Conservation (phyloP, 2,329 filamentous ascomycete species). For the Epichloe festucae region DNA sequence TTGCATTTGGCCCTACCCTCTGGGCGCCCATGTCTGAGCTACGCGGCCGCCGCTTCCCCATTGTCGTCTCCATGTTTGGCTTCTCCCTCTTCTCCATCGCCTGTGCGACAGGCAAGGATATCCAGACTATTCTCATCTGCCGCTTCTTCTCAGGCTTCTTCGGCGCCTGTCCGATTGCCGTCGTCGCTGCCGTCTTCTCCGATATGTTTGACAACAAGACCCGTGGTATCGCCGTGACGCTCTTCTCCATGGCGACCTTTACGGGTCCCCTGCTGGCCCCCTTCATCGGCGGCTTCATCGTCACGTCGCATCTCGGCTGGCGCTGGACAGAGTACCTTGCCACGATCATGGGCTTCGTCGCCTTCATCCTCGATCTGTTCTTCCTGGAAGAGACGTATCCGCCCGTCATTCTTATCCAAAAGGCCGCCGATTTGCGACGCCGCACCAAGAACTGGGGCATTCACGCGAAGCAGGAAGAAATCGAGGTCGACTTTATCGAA, state of each 20-base stretch:
- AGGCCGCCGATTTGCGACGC: slow-evolving; percentile 48
- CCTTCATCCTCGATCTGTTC: slow-evolving; percentile 45
- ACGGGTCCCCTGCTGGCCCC: slow-evolving; percentile 54
- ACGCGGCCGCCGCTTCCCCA: slow-evolving; percentile 50
- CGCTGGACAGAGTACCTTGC: slow-evolving; percentile 58
- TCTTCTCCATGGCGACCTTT: slow-evolving; percentile 42
- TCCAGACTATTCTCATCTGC: slow-evolving; percentile 56
- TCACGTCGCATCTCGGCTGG: slow-evolving; percentile 51
- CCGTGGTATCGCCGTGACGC: slow-evolving; percentile 35
- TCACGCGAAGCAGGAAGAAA: slow-evolving; percentile 60
- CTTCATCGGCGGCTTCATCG: slow-evolving; percentile 57
- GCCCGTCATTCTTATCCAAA: slow-evolving; percentile 48
- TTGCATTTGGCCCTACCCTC: slow-evolving; percentile 58
- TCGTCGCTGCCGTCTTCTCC: slow-evolving; percentile 58
- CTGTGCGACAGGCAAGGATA: slow-evolving; percentile 50
- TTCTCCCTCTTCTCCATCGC: slow-evolving; percentile 58
- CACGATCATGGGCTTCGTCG: slow-evolving; percentile 48
- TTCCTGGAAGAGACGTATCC: slow-evolving; percentile 60
- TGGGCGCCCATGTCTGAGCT: slow-evolving; percentile 65
- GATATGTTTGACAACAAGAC: slow-evolving; percentile 58
- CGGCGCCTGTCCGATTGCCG: slow-evolving; percentile 53
- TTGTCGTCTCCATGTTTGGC: slow-evolving; percentile 50
- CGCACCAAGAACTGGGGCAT: slow-evolving; percentile 57
- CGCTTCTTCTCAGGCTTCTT: slow-evolving; percentile 65
- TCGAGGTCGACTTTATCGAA: slow-evolving; percentile 52